A percentile compares a stretch with the other conserved stretches of the same genome.
phyloP scores from a whole-genome alignment of 805 yeast genomes.

The Yarrowia divulgata region DNA sequence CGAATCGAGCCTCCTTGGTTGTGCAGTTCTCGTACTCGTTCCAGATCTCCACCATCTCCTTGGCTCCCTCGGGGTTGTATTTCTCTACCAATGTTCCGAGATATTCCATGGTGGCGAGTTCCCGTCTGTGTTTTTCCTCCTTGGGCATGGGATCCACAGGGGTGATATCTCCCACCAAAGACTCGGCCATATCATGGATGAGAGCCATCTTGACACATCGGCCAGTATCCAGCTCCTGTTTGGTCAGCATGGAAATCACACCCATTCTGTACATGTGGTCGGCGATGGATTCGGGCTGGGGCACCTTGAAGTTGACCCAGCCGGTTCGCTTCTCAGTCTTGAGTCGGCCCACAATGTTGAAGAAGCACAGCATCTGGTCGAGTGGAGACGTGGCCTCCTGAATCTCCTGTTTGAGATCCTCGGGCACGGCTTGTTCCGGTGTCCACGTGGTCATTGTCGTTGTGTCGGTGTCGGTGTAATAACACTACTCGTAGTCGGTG shows the following conservation, averaged over 20 bases:
- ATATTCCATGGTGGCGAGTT: slow-evolving; percentile 72
- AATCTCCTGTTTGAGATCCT: slow-evolving; percentile 19
- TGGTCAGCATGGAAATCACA: slow-evolving; percentile 73
- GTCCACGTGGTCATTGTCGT: slow-evolving; percentile 27
- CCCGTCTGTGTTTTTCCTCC: slow-evolving; percentile 84
- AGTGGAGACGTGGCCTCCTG: slow-evolving; percentile 17
- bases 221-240: slow-evolving; percentile 47
- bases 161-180: slow-evolving; percentile 93
- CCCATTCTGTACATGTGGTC: slow-evolving; percentile 98
- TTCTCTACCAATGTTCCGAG: slow-evolving; percentile 65
- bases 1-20: slow-evolving; percentile 82
- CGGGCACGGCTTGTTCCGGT: slow-evolving; percentile 27
- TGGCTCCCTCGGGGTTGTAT: slow-evolving; percentile 70
- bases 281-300: slow-evolving; percentile 70
- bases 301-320: slow-evolving; percentile 77
- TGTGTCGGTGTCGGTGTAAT: background rate
- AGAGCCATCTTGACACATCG: slow-evolving; percentile 85
- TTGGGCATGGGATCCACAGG: slow-evolving; percentile 78
- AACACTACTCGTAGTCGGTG: no score
- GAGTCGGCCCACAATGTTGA: slow-evolving; percentile 72
- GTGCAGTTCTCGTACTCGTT: slow-evolving; percentile 87
- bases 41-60: slow-evolving; percentile 77
- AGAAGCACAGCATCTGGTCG: slow-evolving; percentile 49
- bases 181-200: slow-evolving; percentile 93
- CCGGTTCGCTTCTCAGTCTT: slow-evolving; percentile 90